These are phyloP conservation scores for Aspergillus tanneri DNA, from an alignment of 2,329 filamentous ascomycete genomes.

Conservation along the genomic window DNA sequence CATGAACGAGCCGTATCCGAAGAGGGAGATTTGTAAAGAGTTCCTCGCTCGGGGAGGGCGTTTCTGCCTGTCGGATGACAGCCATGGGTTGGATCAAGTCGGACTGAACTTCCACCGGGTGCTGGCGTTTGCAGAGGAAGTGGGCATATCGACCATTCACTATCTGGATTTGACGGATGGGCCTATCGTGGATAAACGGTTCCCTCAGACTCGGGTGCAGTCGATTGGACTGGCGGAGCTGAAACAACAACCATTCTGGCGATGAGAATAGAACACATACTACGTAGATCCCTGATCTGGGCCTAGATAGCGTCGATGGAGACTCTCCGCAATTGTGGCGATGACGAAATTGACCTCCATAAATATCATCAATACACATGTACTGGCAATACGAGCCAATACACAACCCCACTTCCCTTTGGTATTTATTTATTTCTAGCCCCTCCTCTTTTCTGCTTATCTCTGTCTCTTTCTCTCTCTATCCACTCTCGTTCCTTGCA, in stretches of 20 bases:
- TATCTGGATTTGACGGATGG: constrained; percentile 35
- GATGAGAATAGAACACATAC: background rate
- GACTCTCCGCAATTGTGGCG: too few species aligned
- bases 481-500: background rate
- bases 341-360: background rate
- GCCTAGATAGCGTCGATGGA: too few species aligned
- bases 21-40: constrained; percentile 72
- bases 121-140: constrained; percentile 64
- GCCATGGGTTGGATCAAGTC: constrained; percentile 82
- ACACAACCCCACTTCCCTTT: constrained; percentile 2
- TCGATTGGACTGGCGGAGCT: constrained; percentile 36
- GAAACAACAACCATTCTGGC: constrained; percentile 36
- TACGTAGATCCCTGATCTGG: too few species aligned
- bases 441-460: background rate
- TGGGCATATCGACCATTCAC: constrained; percentile 41
- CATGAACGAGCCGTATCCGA: constrained; percentile 85
- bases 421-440: constrained; percentile 1
- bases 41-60: constrained; percentile 71
- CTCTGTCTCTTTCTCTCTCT: background rate
- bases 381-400: background rate
- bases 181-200: constrained; percentile 33
- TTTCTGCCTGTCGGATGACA: constrained; percentile 93
- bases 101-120: constrained; percentile 77
- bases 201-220: constrained; percentile 36
- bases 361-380: background rate